phyloP scores from a whole-genome alignment of 495 filamentous ascomycete genomes.

The Jackrogersella multiformis region DNA sequence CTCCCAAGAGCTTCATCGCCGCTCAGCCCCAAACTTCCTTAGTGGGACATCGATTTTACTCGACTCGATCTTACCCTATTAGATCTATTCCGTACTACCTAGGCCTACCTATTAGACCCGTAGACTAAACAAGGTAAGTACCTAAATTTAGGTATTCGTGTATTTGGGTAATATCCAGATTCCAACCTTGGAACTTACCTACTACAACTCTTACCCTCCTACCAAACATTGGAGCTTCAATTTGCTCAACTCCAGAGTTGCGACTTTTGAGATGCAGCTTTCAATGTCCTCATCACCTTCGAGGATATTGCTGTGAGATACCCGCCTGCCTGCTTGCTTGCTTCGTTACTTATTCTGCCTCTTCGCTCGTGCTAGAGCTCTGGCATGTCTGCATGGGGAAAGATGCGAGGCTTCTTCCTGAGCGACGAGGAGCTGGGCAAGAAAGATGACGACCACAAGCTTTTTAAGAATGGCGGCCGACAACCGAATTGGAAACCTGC shows the following conservation, averaged over 20 bases:
- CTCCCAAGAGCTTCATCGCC: slow-evolving; percentile 38
- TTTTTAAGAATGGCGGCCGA: slow-evolving; percentile 37
- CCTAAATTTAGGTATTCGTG: not conserved
- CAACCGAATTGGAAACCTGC: slow-evolving; percentile 51
- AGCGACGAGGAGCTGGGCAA: slow-evolving; percentile 58
- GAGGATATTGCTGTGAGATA: slow-evolving; percentile 31
- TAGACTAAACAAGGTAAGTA: too few species aligned
- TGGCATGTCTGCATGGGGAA: slow-evolving; percentile 44
- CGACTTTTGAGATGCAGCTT: slow-evolving; percentile 34
- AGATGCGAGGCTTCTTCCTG: slow-evolving; percentile 53
- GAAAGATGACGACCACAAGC: slow-evolving; percentile 62
- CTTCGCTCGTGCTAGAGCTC: slow-evolving; percentile 26
- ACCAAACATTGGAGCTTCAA: not conserved
- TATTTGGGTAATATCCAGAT: not conserved
- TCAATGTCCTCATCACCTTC: slow-evolving; percentile 1
- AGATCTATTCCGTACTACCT: not conserved
- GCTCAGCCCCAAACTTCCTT: slow-evolving; percentile 27
- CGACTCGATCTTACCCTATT: not conserved
- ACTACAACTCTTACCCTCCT: too few species aligned
- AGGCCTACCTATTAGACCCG: too few species aligned
- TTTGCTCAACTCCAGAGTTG: slow-evolving; percentile 1
- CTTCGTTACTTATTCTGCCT: not conserved
- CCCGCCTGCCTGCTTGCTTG: not conserved
- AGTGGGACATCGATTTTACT: slow-evolving; percentile 17
- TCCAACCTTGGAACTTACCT: too few species aligned